Evolutionary conservation across 1,139 yeast species (phyloP), one percentile per base, ranked within the genome.

Genomic region (Hansenula anomala): DNA sequence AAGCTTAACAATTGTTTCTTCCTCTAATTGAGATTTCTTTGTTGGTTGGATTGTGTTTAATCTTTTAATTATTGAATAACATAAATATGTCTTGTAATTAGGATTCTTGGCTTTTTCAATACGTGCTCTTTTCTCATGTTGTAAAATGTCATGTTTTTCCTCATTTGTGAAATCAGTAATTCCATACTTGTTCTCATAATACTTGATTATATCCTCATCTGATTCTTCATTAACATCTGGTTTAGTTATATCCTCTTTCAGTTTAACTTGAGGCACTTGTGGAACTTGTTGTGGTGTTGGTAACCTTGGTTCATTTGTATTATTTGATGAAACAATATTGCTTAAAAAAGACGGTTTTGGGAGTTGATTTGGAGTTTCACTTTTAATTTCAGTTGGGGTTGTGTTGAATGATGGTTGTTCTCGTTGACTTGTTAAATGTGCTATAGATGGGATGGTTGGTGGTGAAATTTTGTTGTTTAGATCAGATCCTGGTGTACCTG

Each of bases 31-130:
- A 6, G 30, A 4, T 16, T 25, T 14, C 38, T 42, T 47, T 16
- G 30, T 18, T 17, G 44, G 39, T 20, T 40, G 45, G 11, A 49
- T 46, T 8, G 52, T 44, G 36, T 54, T 54, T 23, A 54, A 38
- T 28, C 58, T 38, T 39, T 54, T 54, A 30, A 54, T 54, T 27
- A 54, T 54, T 4, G 55, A 50, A 34, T 54, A 54, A 30, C 58
- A 54, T 18, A 54, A 26, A 27, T 44, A 52, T 2, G 56, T 53
- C 40, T 50, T 52, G 33, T 54, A 54, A 26, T 44, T 48, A 16
- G 56, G 52, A 37, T 54, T 49, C 29, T 41, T 50, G n/a, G 39
- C 38, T 32, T 51, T 47, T 38, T 54, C 58, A 22, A 51, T 42
- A 16, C 53, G 36, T 1, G 56, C 55, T 25, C 58, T 41, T 17